Evolutionary conservation across 768 basidiomycete species (phyloP), one percentile per base, ranked within the genome.

Genomic region (Kwoniella dendrophila): DNA sequence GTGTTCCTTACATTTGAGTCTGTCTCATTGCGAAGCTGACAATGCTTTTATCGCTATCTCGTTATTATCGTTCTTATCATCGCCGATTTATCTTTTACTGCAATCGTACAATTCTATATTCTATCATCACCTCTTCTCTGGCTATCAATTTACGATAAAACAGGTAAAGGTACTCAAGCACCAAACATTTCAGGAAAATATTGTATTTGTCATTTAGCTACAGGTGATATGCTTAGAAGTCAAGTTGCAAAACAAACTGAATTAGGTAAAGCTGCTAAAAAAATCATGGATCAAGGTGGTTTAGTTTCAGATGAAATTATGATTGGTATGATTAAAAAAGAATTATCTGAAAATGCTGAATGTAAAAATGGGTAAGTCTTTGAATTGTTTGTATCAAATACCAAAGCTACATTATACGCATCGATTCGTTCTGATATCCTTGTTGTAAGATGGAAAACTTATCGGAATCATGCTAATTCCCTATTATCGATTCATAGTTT

Each of bases 161-260:
- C 44, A 57, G 95, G 95, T 69, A 99, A 99, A 84, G 96, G 96
- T 27, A 99, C 96, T 2, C 96, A 99, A 80, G 96, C 93, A 0
- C 95, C 96, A 4, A 85, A 84, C 77, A 93, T 99, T 82, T 87
- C 88, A 54, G 87, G 92, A 66, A 85, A 90, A 75, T 99, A 90
- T 83, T 94, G 92, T 77, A 86, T 99, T 45, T 99, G 96, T 83
- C 96, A 99, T 82, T 83, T 99, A 71, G 95, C 96, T 26, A 99
- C 96, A 30, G 96, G 96, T 20, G 96, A 99, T 83, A 95, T 99
- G 92, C 84, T 99, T 60, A 89, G 96, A 51, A 90, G 92, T 66
- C 92, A 99, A 80, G 92, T 99, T 63, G 75, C 86, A 34, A 80
- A 87, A 77, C 89, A 94, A 82, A 96, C 96, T 3, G 82, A 85